phyloP scores from a whole-genome alignment of 441 rosid species.

The Brassica hybrid region DNA sequence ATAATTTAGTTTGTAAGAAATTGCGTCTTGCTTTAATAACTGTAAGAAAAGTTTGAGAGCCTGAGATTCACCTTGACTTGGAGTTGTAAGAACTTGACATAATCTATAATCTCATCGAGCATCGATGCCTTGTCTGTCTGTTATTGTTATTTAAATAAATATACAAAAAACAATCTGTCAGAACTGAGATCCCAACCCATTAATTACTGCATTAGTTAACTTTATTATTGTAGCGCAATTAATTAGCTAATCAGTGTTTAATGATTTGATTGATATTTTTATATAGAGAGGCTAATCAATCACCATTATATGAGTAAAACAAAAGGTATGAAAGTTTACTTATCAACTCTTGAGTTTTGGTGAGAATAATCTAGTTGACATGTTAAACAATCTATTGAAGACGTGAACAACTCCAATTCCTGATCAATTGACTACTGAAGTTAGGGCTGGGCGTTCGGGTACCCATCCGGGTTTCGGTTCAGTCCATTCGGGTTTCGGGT shows the following conservation, averaged over 20 bases:
- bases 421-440: slow-evolving; percentile 12
- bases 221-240: slow-evolving; percentile 22
- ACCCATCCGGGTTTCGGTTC: no score
- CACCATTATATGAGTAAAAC: slow-evolving; percentile 27
- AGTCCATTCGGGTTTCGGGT: no score
- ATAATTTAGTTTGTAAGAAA: background rate
- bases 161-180: slow-evolving; percentile 19
- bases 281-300: slow-evolving; percentile 7
- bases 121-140: slow-evolving; percentile 99
- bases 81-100: slow-evolving; percentile 95
- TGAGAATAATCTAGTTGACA: slow-evolving; percentile 8
- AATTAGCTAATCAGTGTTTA: slow-evolving; percentile 37
- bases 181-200: slow-evolving; percentile 35
- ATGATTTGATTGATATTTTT: slow-evolving; percentile 27
- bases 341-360: slow-evolving; percentile 4
- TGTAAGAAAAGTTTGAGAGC: slow-evolving; percentile 9
- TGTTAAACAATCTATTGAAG: background rate
- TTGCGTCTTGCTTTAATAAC: background rate
- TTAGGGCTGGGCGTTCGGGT: no score
- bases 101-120: slow-evolving; percentile 98
- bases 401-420: background rate
- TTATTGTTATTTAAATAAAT: slow-evolving; percentile 42
- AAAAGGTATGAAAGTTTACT: background rate
- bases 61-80: slow-evolving; percentile 86
- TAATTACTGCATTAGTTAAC: slow-evolving; percentile 28